phyloP scores from a whole-genome alignment of 2,329 filamentous ascomycete species.

The Penicillium sp. region DNA sequence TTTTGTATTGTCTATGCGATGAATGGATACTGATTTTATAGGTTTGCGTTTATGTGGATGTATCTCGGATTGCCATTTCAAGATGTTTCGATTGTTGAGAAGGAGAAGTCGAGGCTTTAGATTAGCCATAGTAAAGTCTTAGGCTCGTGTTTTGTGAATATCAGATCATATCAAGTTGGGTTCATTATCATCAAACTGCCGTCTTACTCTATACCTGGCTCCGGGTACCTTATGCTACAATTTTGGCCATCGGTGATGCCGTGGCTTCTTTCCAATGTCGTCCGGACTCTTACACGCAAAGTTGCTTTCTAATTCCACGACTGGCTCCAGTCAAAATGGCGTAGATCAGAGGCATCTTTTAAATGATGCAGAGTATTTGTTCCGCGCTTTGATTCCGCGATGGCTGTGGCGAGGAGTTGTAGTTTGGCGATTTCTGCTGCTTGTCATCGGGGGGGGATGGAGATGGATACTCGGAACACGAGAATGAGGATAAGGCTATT shows the following conservation, averaged over 20 bases:
- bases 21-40: slow-evolving; percentile 1
- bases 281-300: neutral
- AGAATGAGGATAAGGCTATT: neutral
- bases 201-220: neutral
- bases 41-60: slow-evolving; percentile 59
- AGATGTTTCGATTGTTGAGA: slow-evolving; percentile 26
- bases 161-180: neutral
- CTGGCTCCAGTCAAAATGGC: no score
- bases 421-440: no score
- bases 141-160: neutral
- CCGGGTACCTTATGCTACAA: neutral
- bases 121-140: neutral
- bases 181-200: no score
- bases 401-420: no score
- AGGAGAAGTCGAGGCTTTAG: slow-evolving; percentile 19
- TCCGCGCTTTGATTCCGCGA: no score
- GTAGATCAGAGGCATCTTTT: no score
- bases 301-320: neutral
- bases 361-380: no score
- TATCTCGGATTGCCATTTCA: slow-evolving; percentile 56
- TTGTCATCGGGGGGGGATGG: no score
- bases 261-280: neutral
- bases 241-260: neutral
- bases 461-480: no score
- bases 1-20: neutral